Evolutionary conservation across 129 eudicot genomes (phyloP).

Genomic region (Tagetes erecta): DNA sequence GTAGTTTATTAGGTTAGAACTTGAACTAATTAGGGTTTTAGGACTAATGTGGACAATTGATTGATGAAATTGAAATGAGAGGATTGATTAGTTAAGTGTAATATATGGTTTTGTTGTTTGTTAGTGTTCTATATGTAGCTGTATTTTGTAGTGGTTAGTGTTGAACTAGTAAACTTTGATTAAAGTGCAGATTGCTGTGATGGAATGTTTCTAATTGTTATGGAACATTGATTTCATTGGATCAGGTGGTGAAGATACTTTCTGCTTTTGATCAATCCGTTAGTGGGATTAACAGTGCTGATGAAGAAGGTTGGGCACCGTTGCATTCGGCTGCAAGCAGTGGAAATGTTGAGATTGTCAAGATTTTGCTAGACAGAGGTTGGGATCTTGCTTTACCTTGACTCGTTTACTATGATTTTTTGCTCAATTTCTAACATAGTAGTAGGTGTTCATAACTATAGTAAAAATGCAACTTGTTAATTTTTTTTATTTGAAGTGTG

Average conservation of each 20-base stretch:
- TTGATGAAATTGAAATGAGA: conserved; percentile 1
- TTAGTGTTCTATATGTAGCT: not conserved
- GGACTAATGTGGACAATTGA: not conserved
- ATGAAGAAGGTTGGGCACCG: conserved; percentile 97
- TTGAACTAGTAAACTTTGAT: conserved; percentile 9
- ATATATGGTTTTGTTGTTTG: not conserved
- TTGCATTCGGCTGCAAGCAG: conserved; percentile 93
- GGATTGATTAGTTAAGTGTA: not conserved
- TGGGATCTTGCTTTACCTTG: not conserved
- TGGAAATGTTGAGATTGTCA: conserved; percentile 72
- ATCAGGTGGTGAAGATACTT: conserved; percentile 75
- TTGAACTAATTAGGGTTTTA: not conserved
- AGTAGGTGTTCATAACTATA: conserved; percentile 1
- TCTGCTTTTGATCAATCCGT: conserved; percentile 59
- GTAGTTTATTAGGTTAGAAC: not conserved
- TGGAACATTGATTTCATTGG: conserved; percentile 4
- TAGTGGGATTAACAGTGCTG: conserved; percentile 59
- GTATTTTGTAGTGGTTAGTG: not conserved
- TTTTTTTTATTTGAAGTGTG: not conserved
- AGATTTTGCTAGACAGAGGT: conserved; percentile 72
- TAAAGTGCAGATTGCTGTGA: not conserved
- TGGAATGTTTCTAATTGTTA: not conserved
- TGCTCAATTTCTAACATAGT: conserved; percentile 5
- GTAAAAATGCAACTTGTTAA: conserved; percentile 3
- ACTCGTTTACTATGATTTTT: not conserved